These are phyloP conservation scores for Parafenestella ontariensis DNA, from an alignment of 2,329 filamentous ascomycete genomes.

Conservation along the genomic window DNA sequence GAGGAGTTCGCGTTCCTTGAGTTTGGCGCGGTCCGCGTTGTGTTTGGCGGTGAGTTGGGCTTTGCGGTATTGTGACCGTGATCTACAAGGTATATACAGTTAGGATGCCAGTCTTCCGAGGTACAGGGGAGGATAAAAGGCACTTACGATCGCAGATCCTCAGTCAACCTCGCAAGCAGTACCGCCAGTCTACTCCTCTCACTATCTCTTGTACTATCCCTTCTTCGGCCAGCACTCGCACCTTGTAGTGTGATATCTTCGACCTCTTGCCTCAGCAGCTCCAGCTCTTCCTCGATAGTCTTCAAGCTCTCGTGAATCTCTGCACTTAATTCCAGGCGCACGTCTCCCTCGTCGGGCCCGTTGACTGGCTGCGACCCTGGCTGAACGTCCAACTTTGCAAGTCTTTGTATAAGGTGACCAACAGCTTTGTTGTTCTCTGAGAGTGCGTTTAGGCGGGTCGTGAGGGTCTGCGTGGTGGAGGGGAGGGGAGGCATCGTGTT, in stretches of 20 bases:
- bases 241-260: conserved; percentile 66
- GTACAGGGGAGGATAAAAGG: conserved; percentile 21
- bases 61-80: conserved; percentile 75
- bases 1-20: conserved; percentile 77
- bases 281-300: conserved; percentile 82
- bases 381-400: conserved; percentile 67
- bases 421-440: conserved; percentile 62
- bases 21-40: conserved; percentile 74
- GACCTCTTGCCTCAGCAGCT: conserved; percentile 79
- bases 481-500: conserved; percentile 46
- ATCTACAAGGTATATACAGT: conserved; percentile 46
- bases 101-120: not conserved
- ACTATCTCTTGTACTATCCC: conserved; percentile 63
- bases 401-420: conserved; percentile 62
- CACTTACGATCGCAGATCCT: conserved; percentile 74
- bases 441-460: conserved; percentile 59
- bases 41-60: conserved; percentile 82
- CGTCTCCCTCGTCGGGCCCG: conserved; percentile 66
- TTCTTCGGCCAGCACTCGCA: conserved; percentile 43
- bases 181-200: conserved; percentile 72
- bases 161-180: conserved; percentile 69
- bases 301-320: conserved; percentile 83
- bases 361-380: conserved; percentile 66
- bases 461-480: conserved; percentile 49
- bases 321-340: conserved; percentile 73